Conservation (phyloP, 768 basidiomycete species). For the Lyophyllum shimeji region DNA sequence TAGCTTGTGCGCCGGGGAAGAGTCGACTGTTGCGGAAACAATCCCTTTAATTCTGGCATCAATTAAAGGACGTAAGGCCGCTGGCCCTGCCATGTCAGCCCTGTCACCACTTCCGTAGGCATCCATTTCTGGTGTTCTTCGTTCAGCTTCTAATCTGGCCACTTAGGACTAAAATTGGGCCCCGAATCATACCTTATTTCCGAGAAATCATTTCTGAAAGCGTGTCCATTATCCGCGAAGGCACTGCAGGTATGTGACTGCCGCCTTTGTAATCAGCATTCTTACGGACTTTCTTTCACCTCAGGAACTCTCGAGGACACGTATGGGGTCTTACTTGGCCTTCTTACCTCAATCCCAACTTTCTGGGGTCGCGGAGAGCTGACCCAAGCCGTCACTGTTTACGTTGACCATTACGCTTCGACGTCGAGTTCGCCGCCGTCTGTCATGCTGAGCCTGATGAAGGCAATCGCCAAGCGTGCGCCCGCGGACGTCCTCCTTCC, state of each 20-base stretch:
- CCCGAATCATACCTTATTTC: slow-evolving; percentile 86
- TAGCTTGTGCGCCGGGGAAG: slow-evolving; percentile 66
- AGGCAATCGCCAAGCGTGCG: slow-evolving; percentile 67
- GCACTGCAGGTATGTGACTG: slow-evolving; percentile 31
- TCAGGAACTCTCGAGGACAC: slow-evolving; percentile 33
- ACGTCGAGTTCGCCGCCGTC: slow-evolving; percentile 29
- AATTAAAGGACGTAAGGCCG: slow-evolving; percentile 38
- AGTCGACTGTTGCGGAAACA: slow-evolving; percentile 54
- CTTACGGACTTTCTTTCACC: not conserved
- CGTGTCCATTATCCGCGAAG: slow-evolving; percentile 45
- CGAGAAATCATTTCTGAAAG: slow-evolving; percentile 65
- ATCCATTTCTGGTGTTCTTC: not conserved
- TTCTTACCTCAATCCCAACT: slow-evolving; percentile 74
- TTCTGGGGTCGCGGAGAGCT: slow-evolving; percentile 76
- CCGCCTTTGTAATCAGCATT: not conserved
- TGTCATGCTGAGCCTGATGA: slow-evolving; percentile 48
- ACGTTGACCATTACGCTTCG: slow-evolving; percentile 44
- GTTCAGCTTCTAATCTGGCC: not conserved
- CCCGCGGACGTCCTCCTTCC: slow-evolving; percentile 69
- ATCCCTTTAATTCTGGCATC: slow-evolving; percentile 58
- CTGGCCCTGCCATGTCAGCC: slow-evolving; percentile 47
- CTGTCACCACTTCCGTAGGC: slow-evolving; percentile 65
- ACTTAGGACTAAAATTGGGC: slow-evolving; percentile 71
- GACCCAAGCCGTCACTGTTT: slow-evolving; percentile 52
- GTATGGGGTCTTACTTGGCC: slow-evolving; percentile 56